A percentile compares a stretch with the other conserved stretches of the same genome.
phyloP scores from a whole-genome alignment of 257 asterid genomes.

The Primulina eburnea region DNA sequence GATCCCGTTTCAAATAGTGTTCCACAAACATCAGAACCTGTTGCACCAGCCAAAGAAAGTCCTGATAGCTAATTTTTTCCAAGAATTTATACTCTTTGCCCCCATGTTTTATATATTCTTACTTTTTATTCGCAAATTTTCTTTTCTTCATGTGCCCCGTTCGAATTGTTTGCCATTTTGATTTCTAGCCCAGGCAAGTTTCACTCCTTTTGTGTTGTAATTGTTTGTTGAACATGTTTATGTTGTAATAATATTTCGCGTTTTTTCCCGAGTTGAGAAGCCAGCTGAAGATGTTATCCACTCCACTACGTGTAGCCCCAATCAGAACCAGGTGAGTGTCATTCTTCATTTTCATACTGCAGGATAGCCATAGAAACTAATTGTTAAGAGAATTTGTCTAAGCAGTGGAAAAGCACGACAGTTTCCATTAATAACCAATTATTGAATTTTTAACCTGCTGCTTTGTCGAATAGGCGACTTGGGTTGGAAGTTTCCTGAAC shows the following conservation, averaged over 20 bases:
- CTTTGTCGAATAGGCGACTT: too few relatives aligned
- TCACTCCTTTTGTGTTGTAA: conserved; percentile 25
- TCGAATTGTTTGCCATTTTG: conserved; percentile 14
- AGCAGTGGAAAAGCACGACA: too few relatives aligned
- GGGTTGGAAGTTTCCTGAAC: too few relatives aligned
- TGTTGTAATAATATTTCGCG: conserved; percentile 15
- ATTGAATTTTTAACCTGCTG: too few relatives aligned
- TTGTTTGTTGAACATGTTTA: conserved; percentile 25
- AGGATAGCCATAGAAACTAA: too few relatives aligned
- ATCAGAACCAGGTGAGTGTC: neutral
- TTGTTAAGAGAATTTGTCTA: too few relatives aligned
- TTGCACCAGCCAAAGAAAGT: conserved; percentile 36
- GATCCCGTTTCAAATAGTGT: conserved; percentile 41
- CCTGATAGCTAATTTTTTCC: conserved; percentile 31
- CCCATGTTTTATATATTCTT: neutral
- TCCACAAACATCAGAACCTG: conserved; percentile 38
- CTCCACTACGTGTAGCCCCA: neutral
- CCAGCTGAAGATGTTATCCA: neutral
- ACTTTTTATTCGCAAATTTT: conserved; percentile 18
- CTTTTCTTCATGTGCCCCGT: conserved; percentile 13
- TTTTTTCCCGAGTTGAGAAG: conserved; percentile 6
- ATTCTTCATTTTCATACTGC: too few relatives aligned
- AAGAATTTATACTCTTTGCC: conserved; percentile 14
- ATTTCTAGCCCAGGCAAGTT: conserved; percentile 9
- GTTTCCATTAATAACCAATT: too few relatives aligned